Conservation (phyloP, 768 basidiomycete species). For the Gautieria morchelliformis region DNA sequence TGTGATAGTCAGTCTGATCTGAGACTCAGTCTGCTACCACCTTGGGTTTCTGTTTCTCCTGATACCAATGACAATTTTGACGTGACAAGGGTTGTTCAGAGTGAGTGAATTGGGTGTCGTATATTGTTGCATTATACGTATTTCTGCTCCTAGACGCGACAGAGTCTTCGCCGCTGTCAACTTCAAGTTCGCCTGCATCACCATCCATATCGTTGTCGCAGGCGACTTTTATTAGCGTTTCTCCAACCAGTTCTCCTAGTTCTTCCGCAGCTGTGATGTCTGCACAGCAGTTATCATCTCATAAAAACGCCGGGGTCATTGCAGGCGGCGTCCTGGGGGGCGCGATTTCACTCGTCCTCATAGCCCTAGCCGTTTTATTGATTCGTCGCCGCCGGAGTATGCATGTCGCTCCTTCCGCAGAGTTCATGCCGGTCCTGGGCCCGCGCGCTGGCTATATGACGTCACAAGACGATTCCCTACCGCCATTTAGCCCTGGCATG, state of each 20-base stretch:
- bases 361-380: constrained; percentile 27
- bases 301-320: constrained; percentile 33
- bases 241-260: neutral
- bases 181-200: too few relatives aligned
- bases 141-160: neutral
- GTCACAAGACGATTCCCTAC: neutral
- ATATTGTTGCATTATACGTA: neutral
- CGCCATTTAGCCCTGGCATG: neutral
- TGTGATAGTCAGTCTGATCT: neutral
- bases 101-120: neutral
- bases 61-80: neutral
- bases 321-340: constrained; percentile 47
- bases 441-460: neutral
- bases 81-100: neutral
- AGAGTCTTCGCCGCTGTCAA: neutral
- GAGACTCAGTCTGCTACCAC: neutral
- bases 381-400: constrained; percentile 29
- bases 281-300: neutral
- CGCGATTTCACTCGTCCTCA: constrained; percentile 28
- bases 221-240: neutral
- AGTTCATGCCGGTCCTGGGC: constrained; percentile 31
- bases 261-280: neutral
- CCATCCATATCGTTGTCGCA: neutral
- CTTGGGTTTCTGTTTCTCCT: neutral
- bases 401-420: constrained; percentile 48